Base-by-base conservation (phyloP, 2,329 filamentous ascomycete genomes). In the Cordyceps cicadae region DNA sequence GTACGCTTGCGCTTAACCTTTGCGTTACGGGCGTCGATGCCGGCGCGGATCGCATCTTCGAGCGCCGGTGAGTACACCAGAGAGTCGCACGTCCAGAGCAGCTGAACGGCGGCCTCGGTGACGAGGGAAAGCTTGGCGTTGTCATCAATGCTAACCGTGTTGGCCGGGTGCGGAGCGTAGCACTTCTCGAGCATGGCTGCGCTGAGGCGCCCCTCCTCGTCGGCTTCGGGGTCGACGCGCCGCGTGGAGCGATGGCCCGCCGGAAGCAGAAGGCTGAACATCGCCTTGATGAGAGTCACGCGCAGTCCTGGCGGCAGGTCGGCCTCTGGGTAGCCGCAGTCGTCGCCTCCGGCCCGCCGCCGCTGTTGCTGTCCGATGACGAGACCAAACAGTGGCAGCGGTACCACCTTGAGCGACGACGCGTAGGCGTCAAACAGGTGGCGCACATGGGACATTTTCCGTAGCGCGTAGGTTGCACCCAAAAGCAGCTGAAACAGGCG, bases 41-140 rank as follows among this genome's bases (percentile, higher is more conserved):
- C 82, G 57, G 67, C 74, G 61, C 74, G 72, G 14, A 78, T 75
- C 0, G 78, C 78, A 6, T 64, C 63, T 17, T 68, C 69, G 17
- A 84, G 68, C 4, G 64, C 63, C 0, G 68, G 63, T 34, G 71
- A 72, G 64, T 78, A 77, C 1, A 63, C 61, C 14, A 76, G 64
- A 21, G 67, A 65, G 14, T 72, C 71, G 29, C 69, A 67, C 3
- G 62, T 60, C 72, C 77, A 80, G 3, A 82, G 71, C 7, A 86
- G 73, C 51, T 85, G 79, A 34, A 90, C 67, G 54, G 90, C 72
- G 2, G 78, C 79, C 72, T 93, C 90, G 0, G 91, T 74, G 34
- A 89, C 71, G 11, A 92, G 72, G 2, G 87, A 86, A 43, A 92
- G 78, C 70, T 88, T 89, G 32, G 87, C 86, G 66, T 94, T 92